phyloP scores from a whole-genome alignment of 2,329 filamentous ascomycete species.

The Botrytis sinoallii region DNA sequence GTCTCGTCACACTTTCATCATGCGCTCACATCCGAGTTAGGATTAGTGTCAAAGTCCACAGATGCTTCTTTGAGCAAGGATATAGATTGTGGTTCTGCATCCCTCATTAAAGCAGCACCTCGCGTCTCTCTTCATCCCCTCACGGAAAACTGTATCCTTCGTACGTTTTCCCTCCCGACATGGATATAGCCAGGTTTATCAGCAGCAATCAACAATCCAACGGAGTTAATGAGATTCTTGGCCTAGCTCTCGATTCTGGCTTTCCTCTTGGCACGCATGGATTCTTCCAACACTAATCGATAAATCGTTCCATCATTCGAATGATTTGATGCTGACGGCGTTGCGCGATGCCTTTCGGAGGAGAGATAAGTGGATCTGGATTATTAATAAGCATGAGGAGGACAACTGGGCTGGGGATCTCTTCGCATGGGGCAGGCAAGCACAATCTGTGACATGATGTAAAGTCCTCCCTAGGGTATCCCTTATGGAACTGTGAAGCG shows the following conservation, averaged over 20 bases:
- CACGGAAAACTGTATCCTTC: background rate
- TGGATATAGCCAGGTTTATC: background rate
- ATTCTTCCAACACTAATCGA: background rate
- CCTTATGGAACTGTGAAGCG: background rate
- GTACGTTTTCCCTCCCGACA: background rate
- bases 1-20: background rate
- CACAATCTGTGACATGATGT: background rate
- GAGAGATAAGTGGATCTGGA: background rate
- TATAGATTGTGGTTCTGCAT: background rate
- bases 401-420: background rate
- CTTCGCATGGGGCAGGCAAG: background rate
- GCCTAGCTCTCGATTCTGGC: background rate
- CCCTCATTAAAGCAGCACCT: background rate
- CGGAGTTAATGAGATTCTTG: background rate
- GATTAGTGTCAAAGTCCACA: background rate
- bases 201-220: background rate
- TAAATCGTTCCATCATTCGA: background rate
- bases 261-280: background rate
- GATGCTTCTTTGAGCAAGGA: background rate
- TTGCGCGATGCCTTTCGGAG: background rate
- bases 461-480: background rate
- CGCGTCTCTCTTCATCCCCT: background rate
- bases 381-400: background rate
- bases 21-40: background rate
- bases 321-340: background rate